These are phyloP conservation scores for Heterobasidion annosum DNA, from an alignment of 1,284 basidiomycete genomes.

Conservation along the genomic window DNA sequence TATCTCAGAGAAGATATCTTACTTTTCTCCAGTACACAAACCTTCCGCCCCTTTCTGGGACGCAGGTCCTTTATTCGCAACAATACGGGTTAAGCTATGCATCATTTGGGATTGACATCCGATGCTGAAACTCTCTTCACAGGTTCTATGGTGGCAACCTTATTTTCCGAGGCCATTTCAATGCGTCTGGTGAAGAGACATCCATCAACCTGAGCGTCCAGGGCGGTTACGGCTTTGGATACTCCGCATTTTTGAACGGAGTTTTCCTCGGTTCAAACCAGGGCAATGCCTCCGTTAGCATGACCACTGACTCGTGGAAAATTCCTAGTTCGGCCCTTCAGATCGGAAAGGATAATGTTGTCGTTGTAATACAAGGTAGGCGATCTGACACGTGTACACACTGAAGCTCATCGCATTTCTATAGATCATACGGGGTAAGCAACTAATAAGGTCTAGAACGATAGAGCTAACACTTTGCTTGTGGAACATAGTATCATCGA, in stretches of 20 bases:
- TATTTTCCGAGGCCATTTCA: neutral
- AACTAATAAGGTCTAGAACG: neutral
- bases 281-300: constrained; percentile 30
- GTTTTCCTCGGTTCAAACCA: constrained; percentile 39
- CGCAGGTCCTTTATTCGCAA: constrained; percentile 36
- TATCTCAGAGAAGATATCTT: constrained; percentile 9
- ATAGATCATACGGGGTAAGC: neutral
- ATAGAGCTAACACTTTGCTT: neutral
- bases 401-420: neutral
- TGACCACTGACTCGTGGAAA: constrained; percentile 9
- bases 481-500: neutral
- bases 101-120: constrained; percentile 3
- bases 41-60: constrained; percentile 31
- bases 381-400: neutral
- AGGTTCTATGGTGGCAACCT: neutral
- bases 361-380: neutral
- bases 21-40: constrained; percentile 30
- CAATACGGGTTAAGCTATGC: constrained; percentile 33
- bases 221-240: constrained; percentile 39
- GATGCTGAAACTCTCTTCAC: neutral
- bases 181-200: neutral
- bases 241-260: constrained; percentile 42
- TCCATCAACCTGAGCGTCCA: constrained; percentile 28
- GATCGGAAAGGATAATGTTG: neutral
- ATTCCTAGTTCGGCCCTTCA: neutral